Conservation (phyloP, 331 rosid genomes). For the Arachis monticola region DNA sequence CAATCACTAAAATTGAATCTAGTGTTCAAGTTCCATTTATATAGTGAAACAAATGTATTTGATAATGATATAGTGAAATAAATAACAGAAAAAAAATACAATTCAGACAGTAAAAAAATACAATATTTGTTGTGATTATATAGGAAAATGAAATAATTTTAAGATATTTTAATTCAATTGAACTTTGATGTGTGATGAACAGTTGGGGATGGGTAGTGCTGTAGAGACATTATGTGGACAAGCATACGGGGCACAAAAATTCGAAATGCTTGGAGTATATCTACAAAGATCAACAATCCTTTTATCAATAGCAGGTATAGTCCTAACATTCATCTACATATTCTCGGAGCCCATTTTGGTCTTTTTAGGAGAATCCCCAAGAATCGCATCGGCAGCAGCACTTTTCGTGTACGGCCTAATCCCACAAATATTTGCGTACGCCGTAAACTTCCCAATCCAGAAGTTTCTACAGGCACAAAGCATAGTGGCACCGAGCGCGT, state of each 20-base stretch:
- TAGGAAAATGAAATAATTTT: no score
- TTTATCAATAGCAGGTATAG: constrained; percentile 45
- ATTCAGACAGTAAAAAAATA: no score
- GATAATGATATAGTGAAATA: no score
- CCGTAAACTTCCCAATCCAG: constrained; percentile 76
- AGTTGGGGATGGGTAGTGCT: constrained; percentile 96
- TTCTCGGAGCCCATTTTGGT: constrained; percentile 61
- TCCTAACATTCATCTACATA: constrained; percentile 47
- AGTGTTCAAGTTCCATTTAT: no score
- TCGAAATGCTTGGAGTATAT: constrained; percentile 70
- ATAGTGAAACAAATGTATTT: no score
- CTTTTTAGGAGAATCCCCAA: constrained; percentile 59
- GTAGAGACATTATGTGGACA: constrained; percentile 90
- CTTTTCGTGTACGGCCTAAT: constrained; percentile 73
- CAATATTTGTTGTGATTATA: no score
- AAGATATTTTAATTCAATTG: no score
- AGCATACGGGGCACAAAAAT: constrained; percentile 73
- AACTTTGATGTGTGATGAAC: constrained; percentile 6
- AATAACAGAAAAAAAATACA: no score
- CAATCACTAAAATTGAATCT: no score
- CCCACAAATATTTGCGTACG: constrained; percentile 84
- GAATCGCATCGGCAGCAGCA: constrained; percentile 65
- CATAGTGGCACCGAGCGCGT: constrained; percentile 82
- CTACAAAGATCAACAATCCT: constrained; percentile 75
- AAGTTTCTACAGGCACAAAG: constrained; percentile 85